Evolutionary conservation across 306 rosid genomes (phyloP), one percentile per base, ranked within the genome.

Genomic region (Prunus persica): DNA sequence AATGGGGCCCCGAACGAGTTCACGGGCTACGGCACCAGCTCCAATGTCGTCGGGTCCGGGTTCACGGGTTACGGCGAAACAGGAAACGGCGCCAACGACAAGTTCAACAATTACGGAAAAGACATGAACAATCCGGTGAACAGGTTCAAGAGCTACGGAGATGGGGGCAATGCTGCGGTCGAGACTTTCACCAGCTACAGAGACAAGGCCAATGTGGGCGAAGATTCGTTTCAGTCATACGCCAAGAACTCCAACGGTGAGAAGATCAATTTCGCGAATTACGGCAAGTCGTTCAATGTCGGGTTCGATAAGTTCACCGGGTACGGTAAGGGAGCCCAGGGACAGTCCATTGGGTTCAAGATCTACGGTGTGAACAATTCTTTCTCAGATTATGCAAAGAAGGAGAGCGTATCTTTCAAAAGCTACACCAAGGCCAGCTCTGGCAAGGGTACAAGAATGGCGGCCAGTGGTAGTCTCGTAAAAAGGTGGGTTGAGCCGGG

Each of bases 401-500:
- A 92, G 82, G 72, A 84, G 0, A 84, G 82, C 1, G 69, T 84
- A 4, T 68, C 85, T 2, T 96, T 96, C 60, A 19, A 76, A 2
- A 56, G 24, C 9, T 91, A 90, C 87, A 86, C 87, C 56, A 86
- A 88, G 60, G 87, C 80, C 45, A 88, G 93, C 79, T 38, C 78
- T 11, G 27, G 80, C 25, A 6, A 27, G 12, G 38, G 70, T 16
- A 65, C 81, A 14, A 76, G 79, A 38, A 25, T 60, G 85, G 86
- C 78, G 47, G 76, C 27, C 56, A 87, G 88, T 80, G 93, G 88
- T 72, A 87, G 73, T 73, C 76, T 89, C 77, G 97, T 82, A 22
- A 92, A 91, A 75, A 91, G 71, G 24, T 92, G 96, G 97, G 97
- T 92, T 2, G 98, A 96, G 45, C 93, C 96, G 66, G 99, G 99